A percentile compares a stretch with the other conserved stretches of the same genome.
These are phyloP conservation scores for Senecio squalidus DNA, from an alignment of 140 eudicot species.

Conservation along the genomic window DNA sequence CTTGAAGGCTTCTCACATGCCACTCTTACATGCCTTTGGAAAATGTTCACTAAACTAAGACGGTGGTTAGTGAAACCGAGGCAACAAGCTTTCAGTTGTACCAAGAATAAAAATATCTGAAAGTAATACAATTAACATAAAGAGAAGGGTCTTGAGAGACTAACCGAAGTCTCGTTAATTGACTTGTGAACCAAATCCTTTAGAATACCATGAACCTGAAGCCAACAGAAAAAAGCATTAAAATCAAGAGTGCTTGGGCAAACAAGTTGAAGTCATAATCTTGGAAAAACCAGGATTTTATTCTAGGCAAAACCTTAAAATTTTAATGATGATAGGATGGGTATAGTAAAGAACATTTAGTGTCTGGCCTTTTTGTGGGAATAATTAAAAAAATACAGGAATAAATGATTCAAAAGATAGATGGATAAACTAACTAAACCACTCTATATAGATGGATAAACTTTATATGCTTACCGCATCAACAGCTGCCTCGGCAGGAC, in stretches of 20 bases:
- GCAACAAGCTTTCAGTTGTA: background rate
- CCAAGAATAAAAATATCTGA: background rate
- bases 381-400: background rate
- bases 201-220: conserved; percentile 86
- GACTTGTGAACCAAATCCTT: conserved; percentile 94
- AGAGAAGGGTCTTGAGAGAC: conserved; percentile 22
- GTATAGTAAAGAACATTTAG: background rate
- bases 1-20: background rate
- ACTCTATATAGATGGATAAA: background rate
- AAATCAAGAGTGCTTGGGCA: background rate
- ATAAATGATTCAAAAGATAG: background rate
- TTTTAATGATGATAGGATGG: background rate
- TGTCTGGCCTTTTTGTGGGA: background rate
- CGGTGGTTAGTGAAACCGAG: background rate
- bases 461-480: conserved; percentile 56
- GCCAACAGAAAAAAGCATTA: conserved; percentile 4
- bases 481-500: conserved; percentile 97
- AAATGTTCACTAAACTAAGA: background rate
- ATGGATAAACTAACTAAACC: background rate
- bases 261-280: background rate
- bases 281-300: background rate
- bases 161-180: conserved; percentile 77
- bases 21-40: background rate
- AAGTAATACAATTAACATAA: background rate
- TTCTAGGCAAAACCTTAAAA: background rate